phyloP scores from a whole-genome alignment of 2,329 filamentous ascomycete genomes.

The Botrytis hyacinthi region DNA sequence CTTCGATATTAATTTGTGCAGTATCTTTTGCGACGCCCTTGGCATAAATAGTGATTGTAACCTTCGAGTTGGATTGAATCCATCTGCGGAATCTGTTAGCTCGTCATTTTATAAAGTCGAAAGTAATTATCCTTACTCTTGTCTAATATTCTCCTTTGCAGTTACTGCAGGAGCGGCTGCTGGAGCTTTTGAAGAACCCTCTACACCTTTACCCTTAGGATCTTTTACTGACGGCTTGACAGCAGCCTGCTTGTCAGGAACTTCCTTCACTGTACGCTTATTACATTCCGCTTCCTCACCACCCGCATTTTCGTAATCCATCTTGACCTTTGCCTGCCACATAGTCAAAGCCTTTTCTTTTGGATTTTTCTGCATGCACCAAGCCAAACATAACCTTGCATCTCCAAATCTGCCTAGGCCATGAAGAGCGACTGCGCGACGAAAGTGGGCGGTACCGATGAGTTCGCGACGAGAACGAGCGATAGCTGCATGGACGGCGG shows the following conservation, averaged over 20 bases:
- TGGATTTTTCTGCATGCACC: slow-evolving; percentile 51
- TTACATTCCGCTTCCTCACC: slow-evolving; percentile 49
- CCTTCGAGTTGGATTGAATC: slow-evolving; percentile 61
- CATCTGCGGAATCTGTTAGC: slow-evolving; percentile 41
- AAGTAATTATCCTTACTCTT: slow-evolving; percentile 44
- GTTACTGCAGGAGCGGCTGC: slow-evolving; percentile 37
- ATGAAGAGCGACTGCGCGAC: slow-evolving; percentile 72
- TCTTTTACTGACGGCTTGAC: not conserved
- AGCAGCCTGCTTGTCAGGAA: slow-evolving; percentile 43
- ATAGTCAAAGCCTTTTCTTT: slow-evolving; percentile 53
- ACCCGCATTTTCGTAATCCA: slow-evolving; percentile 49
- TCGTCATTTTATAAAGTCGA: not conserved
- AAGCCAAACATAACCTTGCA: slow-evolving; percentile 67
- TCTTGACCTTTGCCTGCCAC: slow-evolving; percentile 56
- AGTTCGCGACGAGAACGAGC: slow-evolving; percentile 71
- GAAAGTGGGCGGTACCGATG: slow-evolving; percentile 78
- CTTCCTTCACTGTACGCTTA: slow-evolving; percentile 49
- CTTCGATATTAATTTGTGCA: slow-evolving; percentile 46
- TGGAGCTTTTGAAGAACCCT: slow-evolving; percentile 16
- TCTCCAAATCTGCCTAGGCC: slow-evolving; percentile 71
- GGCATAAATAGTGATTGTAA: slow-evolving; percentile 63
- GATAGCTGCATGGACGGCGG: slow-evolving; percentile 59
- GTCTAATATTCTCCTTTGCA: slow-evolving; percentile 57
- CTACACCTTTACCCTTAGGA: not conserved
- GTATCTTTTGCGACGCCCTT: slow-evolving; percentile 61